Conservation (phyloP, 2,329 filamentous ascomycete genomes). For the Dendryphion nanum region DNA sequence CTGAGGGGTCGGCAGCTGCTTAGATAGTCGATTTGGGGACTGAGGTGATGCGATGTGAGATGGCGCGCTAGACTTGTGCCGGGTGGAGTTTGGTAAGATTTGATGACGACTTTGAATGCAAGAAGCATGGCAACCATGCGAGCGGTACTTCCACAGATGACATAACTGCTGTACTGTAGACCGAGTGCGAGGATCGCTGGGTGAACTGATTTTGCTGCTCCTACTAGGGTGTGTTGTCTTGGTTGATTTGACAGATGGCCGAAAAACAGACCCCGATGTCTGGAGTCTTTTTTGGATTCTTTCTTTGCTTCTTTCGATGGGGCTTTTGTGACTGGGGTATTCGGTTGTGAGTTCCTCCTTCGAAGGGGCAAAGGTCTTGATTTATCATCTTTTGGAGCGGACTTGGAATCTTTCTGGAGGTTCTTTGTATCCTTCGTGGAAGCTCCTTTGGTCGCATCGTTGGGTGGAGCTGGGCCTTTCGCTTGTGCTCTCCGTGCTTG, state of each 20-base stretch:
- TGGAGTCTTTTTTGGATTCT: slow-evolving; percentile 42
- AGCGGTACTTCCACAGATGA: slow-evolving; percentile 84
- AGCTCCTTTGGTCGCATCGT: slow-evolving; percentile 35
- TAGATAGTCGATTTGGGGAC: slow-evolving; percentile 92
- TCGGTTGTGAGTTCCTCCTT: slow-evolving; percentile 31
- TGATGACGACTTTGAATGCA: slow-evolving; percentile 89
- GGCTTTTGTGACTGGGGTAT: slow-evolving; percentile 11
- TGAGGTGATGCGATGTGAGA: slow-evolving; percentile 85
- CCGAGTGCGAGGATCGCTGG: slow-evolving; percentile 81
- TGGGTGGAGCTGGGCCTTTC: slow-evolving; percentile 49
- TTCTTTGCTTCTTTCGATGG: slow-evolving; percentile 28
- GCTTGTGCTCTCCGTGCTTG: slow-evolving; percentile 74
- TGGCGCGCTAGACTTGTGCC: slow-evolving; percentile 85
- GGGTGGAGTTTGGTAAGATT: slow-evolving; percentile 85
- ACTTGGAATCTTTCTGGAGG: slow-evolving; percentile 36
- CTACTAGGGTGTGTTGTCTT: slow-evolving; percentile 61
- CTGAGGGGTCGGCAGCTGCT: slow-evolving; percentile 93
- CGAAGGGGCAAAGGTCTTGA: slow-evolving; percentile 31
- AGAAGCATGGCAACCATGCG: slow-evolving; percentile 83
- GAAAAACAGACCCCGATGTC: slow-evolving; percentile 63
- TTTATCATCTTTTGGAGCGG: slow-evolving; percentile 32
- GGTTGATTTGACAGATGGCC: slow-evolving; percentile 79
- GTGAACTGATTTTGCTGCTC: slow-evolving; percentile 71
- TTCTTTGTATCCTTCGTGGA: slow-evolving; percentile 29
- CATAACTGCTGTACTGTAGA: slow-evolving; percentile 86